phyloP scores from a whole-genome alignment of 2,329 filamentous ascomycete genomes.

The Coniella lustricola region DNA sequence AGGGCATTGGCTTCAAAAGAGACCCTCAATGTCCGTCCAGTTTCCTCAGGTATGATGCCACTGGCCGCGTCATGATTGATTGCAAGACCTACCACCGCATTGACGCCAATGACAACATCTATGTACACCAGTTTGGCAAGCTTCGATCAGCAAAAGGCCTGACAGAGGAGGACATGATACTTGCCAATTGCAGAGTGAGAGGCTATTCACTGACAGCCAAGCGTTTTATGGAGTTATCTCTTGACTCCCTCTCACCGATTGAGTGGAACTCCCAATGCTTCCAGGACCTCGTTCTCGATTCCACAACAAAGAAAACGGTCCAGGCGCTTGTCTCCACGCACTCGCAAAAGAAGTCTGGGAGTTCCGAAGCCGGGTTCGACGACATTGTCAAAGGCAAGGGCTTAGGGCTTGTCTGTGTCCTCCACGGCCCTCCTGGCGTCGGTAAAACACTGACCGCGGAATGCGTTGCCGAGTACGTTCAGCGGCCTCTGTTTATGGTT shows the following conservation, averaged over 20 bases:
- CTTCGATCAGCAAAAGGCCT: conserved; percentile 18
- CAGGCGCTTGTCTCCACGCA: conserved; percentile 24
- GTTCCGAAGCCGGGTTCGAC: conserved; percentile 11
- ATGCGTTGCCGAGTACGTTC: conserved; percentile 27
- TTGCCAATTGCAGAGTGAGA: conserved; percentile 23
- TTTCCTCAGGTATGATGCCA: conserved; percentile 21
- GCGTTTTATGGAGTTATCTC: conserved; percentile 25
- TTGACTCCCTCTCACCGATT: conserved; percentile 20
- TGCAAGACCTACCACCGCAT: conserved; percentile 27
- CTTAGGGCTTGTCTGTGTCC: conserved; percentile 20
- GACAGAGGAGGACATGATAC: conserved; percentile 22
- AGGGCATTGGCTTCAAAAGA: conserved; percentile 22
- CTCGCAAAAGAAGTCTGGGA: conserved; percentile 5
- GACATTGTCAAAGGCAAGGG: conserved; percentile 21
- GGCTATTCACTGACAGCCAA: conserved; percentile 27
- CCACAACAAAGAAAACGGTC: conserved; percentile 24
- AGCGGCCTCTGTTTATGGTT: conserved; percentile 29
- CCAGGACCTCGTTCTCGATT: conserved; percentile 25
- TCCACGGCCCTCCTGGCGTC: conserved; percentile 26
- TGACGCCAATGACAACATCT: conserved; percentile 22
- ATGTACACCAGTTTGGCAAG: conserved; percentile 17
- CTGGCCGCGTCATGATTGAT: conserved; percentile 30
- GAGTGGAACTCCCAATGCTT: conserved; percentile 25
- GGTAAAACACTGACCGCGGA: conserved; percentile 32
- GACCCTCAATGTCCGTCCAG: conserved; percentile 3